Evolutionary conservation across 805 yeast genomes (phyloP).

Genomic region (Yarrowia phangngaensis): DNA sequence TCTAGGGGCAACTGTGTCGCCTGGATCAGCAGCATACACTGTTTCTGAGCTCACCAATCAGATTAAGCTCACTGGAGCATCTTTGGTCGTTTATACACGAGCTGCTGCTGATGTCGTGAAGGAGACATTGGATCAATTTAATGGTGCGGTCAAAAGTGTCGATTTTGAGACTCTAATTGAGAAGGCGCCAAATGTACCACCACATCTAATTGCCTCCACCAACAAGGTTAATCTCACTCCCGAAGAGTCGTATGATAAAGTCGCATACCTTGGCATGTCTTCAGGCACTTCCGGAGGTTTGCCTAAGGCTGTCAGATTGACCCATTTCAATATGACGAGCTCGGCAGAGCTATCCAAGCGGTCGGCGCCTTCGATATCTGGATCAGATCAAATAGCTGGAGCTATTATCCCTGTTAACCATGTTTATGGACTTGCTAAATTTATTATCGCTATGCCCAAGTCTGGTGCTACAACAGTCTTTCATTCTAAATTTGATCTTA

Average conservation of each 20-base stretch:
- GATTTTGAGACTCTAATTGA: conserved; percentile 17
- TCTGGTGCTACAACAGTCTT: conserved; percentile 33
- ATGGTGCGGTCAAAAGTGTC: conserved; percentile 1
- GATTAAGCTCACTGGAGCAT: conserved; percentile 16
- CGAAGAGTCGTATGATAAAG: conserved; percentile 9
- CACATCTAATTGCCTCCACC: conserved; percentile 1
- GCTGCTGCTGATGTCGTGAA: background rate
- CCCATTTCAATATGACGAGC: conserved; percentile 15
- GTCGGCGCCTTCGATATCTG: conserved; percentile 2
- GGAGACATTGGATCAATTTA: conserved; percentile 2
- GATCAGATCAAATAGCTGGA: conserved; percentile 33
- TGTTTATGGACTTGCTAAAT: conserved; percentile 36
- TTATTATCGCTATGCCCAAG: conserved; percentile 33
- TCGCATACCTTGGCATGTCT: conserved; percentile 23
- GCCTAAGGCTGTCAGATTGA: conserved; percentile 24
- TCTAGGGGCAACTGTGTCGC: conserved; percentile 21
- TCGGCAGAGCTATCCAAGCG: conserved; percentile 17
- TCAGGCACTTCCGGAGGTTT: conserved; percentile 23
- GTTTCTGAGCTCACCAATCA: conserved; percentile 21
- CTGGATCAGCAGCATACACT: conserved; percentile 23
- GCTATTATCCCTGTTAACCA: conserved; percentile 38
- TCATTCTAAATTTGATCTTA: conserved; percentile 39
- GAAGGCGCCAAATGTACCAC: background rate
- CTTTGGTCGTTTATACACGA: conserved; percentile 3
- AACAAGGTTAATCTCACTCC: conserved; percentile 5